Conservation (phyloP, 2,329 filamentous ascomycete species). For the Aspergillus viridinutans region DNA sequence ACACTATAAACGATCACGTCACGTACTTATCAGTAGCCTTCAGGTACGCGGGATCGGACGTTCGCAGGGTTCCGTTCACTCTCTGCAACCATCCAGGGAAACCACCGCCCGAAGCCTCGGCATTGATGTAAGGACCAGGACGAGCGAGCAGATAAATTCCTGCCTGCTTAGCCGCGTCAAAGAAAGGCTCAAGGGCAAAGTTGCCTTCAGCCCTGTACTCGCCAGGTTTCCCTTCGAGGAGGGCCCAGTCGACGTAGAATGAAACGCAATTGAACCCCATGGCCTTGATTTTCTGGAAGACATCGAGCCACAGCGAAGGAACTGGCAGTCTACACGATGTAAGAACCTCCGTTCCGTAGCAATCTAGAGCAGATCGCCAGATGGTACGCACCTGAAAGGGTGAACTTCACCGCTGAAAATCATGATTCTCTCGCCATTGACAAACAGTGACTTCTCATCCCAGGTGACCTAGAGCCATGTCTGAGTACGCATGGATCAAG, state of each 20-base stretch:
- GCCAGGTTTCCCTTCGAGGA: slow-evolving; percentile 69
- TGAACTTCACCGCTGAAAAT: slow-evolving; percentile 73
- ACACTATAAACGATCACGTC: no score
- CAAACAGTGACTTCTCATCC: slow-evolving; percentile 67
- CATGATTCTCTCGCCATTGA: slow-evolving; percentile 65
- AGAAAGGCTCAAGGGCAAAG: slow-evolving; percentile 70
- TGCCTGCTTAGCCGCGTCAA: slow-evolving; percentile 66
- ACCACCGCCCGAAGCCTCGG: slow-evolving; percentile 70
- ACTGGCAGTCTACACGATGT: slow-evolving; percentile 51
- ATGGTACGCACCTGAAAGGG: slow-evolving; percentile 51
- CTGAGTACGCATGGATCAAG: slow-evolving; percentile 1
- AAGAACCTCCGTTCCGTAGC: background rate
- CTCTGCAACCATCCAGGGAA: slow-evolving; percentile 77
- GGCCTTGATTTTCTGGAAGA: slow-evolving; percentile 79
- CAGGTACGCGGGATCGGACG: slow-evolving; percentile 58
- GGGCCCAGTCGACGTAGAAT: slow-evolving; percentile 75
- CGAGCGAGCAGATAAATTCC: slow-evolving; percentile 73
- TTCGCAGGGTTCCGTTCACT: slow-evolving; percentile 61
- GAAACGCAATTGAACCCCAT: slow-evolving; percentile 75
- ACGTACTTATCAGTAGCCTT: slow-evolving; percentile 61
- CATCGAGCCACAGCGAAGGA: slow-evolving; percentile 61
- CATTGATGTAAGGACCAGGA: slow-evolving; percentile 73
- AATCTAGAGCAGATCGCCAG: background rate
- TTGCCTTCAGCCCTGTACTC: slow-evolving; percentile 67
- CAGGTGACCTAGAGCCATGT: slow-evolving; percentile 54